A percentile compares a stretch with the other conserved stretches of the same genome.
Evolutionary conservation across 2,329 filamentous ascomycete species (phyloP).

Genomic region (Zarea fungicola): DNA sequence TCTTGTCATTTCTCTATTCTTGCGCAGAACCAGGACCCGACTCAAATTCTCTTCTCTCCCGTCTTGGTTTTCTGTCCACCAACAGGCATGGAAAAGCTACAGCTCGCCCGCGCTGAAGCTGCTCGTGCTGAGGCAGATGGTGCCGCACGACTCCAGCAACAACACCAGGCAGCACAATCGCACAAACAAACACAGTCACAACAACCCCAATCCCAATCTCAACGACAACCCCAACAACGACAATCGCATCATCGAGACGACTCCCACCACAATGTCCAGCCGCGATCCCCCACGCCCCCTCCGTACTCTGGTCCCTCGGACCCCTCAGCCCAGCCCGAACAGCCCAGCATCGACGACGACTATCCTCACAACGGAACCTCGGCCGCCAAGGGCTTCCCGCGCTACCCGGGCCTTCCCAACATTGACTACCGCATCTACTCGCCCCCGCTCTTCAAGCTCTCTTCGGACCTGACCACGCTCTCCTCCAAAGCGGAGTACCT

Average conservation of each 20-base stretch:
- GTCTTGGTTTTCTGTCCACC: too few relatives aligned
- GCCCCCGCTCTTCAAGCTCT: constrained; percentile 47
- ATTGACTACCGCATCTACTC: constrained; percentile 49
- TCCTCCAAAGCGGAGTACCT: constrained; percentile 44
- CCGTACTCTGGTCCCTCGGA: constrained; percentile 31
- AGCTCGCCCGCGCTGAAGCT: constrained; percentile 9
- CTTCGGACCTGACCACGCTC: constrained; percentile 42
- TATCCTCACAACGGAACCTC: constrained; percentile 17
- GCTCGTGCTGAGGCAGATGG: constrained; percentile 7
- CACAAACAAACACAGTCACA: background rate
- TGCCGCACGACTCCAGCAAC: constrained; percentile 1
- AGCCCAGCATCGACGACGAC: constrained; percentile 13
- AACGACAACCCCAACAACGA: background rate
- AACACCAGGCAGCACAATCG: background rate
- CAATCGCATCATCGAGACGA: background rate
- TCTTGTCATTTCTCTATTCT: background rate
- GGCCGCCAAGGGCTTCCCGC: constrained; percentile 21
- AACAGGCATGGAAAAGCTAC: constrained; percentile 8
- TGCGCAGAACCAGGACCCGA: background rate
- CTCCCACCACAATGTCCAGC: background rate
- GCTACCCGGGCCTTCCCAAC: constrained; percentile 42
- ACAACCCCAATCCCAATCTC: background rate
- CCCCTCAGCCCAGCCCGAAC: constrained; percentile 9
- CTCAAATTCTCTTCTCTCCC: background rate
- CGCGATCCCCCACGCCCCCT: constrained; percentile 22